phyloP scores from a whole-genome alignment of 768 basidiomycete species.

The Phanerochaete carnosa region DNA sequence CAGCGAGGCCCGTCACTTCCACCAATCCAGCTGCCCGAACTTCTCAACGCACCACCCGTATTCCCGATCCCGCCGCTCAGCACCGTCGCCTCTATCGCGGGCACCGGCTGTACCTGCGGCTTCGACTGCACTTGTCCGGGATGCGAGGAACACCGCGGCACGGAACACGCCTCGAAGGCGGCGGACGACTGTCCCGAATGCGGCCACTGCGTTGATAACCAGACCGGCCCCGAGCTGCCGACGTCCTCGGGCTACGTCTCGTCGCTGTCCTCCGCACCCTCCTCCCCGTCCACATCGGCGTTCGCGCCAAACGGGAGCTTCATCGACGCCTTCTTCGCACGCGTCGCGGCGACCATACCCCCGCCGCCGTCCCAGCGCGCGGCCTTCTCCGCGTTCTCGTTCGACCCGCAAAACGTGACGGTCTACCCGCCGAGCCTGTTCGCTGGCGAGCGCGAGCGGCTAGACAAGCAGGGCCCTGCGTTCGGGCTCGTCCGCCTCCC shows the following conservation, averaged over 20 bases:
- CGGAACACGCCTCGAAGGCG: conserved; percentile 37
- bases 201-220: conserved; percentile 58
- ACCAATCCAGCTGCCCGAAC: not conserved
- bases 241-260: conserved; percentile 6
- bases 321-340: conserved; percentile 64
- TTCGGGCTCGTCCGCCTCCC: conserved; percentile 55
- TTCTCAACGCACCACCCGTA: conserved; percentile 27
- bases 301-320: conserved; percentile 18
- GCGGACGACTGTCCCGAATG: conserved; percentile 46
- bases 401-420: conserved; percentile 53
- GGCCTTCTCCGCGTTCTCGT: conserved; percentile 31
- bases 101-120: conserved; percentile 72
- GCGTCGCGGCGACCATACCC: conserved; percentile 67
- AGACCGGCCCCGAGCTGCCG: conserved; percentile 38
- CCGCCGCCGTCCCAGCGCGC: conserved; percentile 54
- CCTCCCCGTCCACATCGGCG: not conserved
- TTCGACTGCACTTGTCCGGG: conserved; percentile 68
- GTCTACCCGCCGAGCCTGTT: conserved; percentile 40
- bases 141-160: conserved; percentile 66
- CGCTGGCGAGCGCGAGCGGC: conserved; percentile 28
- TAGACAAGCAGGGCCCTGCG: conserved; percentile 38
- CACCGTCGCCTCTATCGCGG: conserved; percentile 54
- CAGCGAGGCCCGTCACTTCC: conserved; percentile 12
- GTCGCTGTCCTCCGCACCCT: not conserved
- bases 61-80: conserved; percentile 66